Evolutionary conservation across 176 grass and related monocot genomes (phyloP), one percentile per base, ranked within the genome.

Genomic region (Oropetium thomaeum): DNA sequence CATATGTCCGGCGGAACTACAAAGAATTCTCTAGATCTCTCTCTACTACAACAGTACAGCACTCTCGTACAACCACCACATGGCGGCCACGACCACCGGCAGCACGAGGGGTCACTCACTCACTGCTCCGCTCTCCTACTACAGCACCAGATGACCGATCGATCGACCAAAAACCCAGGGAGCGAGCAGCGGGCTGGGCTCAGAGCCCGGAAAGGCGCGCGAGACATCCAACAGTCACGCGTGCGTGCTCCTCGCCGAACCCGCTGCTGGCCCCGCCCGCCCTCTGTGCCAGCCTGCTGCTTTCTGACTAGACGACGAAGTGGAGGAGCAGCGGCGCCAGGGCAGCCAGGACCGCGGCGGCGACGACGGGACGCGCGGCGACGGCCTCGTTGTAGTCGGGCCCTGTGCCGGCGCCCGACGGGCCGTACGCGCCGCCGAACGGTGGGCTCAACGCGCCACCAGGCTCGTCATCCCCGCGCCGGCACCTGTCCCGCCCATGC

Each of bases 401-500:
- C 41, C 53, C 62, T 33, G 65, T 71, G 69, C 77, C 66, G 73
- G 25, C 40, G 8, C 73, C 79, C 0, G 85, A 62, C 2, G 86
- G 86, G 22, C 86, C 86, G 69, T 83, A 88, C 1, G 80, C 86
- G 69, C 80, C 44, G 43, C 75, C 75, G 29, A 88, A 83, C 3
- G 86, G 80, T n/a, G 82, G 82, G 82, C 58, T 78, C 74, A 84
- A 13, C 45, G 58, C 11, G 61, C 52, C 59, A 0, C 86, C 86
- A 0, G 80, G 74, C 8, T 62, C 3, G 58, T 71, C 34, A 48
- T 53, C 0, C 76, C 65, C 3, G 69, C 33, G 5, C 83, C 84
- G 0, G 70, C 17, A 2, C 53, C 82, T 0, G 39, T 10, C 12
- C 80, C 71, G 34, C 59, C n/a, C 0, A 67, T 65, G 1, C 82